Evolutionary conservation across 2,329 filamentous ascomycete genomes (phyloP).

Genomic region (Trichoderma citrinoviride): DNA sequence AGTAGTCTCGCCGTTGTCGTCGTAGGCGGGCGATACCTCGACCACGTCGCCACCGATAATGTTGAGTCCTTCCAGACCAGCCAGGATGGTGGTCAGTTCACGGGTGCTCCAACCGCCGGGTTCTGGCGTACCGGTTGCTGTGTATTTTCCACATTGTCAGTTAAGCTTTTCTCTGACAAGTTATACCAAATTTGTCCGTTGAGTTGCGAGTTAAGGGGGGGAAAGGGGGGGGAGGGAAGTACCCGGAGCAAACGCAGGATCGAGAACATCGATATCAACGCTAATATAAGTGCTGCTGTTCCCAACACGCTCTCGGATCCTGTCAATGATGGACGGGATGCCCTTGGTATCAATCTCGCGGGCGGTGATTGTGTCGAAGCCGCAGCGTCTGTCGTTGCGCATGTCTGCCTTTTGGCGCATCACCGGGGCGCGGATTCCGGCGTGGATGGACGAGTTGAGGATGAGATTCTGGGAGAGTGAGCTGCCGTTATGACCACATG

Average conservation of each 20-base stretch:
- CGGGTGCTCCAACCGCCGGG: slow-evolving; percentile 82
- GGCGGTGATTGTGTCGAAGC: slow-evolving; percentile 27
- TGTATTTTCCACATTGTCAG: neutral
- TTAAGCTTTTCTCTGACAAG: too few relatives aligned
- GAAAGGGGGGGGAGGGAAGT: neutral
- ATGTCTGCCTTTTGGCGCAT: slow-evolving; percentile 43
- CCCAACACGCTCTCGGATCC: slow-evolving; percentile 67
- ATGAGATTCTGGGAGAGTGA: slow-evolving; percentile 48
- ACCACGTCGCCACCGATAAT: slow-evolving; percentile 82
- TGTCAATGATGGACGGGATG: slow-evolving; percentile 60
- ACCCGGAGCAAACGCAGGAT: slow-evolving; percentile 49
- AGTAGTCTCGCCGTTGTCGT: slow-evolving; percentile 72
- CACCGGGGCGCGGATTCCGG: slow-evolving; percentile 72
- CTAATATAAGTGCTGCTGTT: slow-evolving; percentile 72
- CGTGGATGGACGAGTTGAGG: slow-evolving; percentile 70
- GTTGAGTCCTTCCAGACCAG: slow-evolving; percentile 74
- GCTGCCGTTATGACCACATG: neutral
- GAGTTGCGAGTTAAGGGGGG: too few relatives aligned
- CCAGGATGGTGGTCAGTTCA: slow-evolving; percentile 74
- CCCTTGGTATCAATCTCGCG: slow-evolving; percentile 75
- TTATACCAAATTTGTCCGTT: too few relatives aligned
- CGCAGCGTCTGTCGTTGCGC: slow-evolving; percentile 27
- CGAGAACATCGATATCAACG: slow-evolving; percentile 76
- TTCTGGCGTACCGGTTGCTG: slow-evolving; percentile 79
- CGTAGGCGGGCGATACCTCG: slow-evolving; percentile 80